Evolutionary conservation across 345 rosid genomes (phyloP), one percentile per base, ranked within the genome.

Genomic region (Angophora floribunda): DNA sequence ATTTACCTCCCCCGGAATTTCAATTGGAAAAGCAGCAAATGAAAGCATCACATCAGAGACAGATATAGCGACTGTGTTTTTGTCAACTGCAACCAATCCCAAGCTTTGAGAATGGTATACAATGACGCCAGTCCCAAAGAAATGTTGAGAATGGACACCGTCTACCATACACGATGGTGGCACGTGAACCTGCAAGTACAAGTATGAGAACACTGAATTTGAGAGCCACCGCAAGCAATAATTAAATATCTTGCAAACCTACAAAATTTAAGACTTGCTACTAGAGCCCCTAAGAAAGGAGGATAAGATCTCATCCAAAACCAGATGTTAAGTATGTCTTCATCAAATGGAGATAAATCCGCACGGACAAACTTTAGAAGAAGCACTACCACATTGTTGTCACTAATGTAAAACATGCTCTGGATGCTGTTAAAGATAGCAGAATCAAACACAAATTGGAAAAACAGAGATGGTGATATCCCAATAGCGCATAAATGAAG

Each of bases 61-160:
- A 92, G 97, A 93, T 90, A 96, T 92, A 41, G 99, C 94, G 86
- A 96, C 98, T 12, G 97, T 97, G 91, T 95, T 97, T 94, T 93
- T 95, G 94, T 98, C 99, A 90, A 98, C 98, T 85, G 91, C 98
- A 88, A 95, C 98, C 93, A 98, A 93, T 86, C 99, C 99, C 98
- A 97, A 93, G 93, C 89, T 93, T 55, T 93, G 86, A 91, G 99
- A 95, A 94, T 98, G 99, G 89, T 95, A 92, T 79, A 96, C 93
- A 91, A 98, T 92, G 92, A 97, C 95, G 75, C 99, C 99, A 70
- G 98, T 97, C 88, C 99, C 99, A 89, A 92, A 95, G 91, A 94
- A 96, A 87, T 94, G 94, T 88, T 95, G 96, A 41, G 97, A 95
- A 90, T 95, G 97, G 87, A 95, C 96, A 85, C 99, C 98, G 91